Evolutionary conservation across 169 alveolate genomes (phyloP).

Genomic region (Pseudocohnilembus persalinus): DNA sequence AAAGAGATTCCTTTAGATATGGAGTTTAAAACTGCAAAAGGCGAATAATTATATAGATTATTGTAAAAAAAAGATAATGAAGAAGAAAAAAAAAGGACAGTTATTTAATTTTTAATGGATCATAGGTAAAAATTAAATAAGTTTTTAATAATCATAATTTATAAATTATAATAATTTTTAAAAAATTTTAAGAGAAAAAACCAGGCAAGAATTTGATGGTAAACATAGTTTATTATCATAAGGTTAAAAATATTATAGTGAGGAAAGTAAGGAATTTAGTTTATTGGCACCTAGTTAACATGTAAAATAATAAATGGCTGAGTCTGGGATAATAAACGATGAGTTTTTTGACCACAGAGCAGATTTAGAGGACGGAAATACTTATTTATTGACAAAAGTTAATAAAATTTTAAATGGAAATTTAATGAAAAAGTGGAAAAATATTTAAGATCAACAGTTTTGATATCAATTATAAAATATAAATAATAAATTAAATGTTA

Average conservation of each 20-base stretch:
- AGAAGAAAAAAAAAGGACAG: conserved; percentile 30
- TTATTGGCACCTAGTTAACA: conserved; percentile 32
- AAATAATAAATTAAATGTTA: no score
- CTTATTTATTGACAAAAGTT: conserved; percentile 10
- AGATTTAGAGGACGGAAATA: conserved; percentile 22
- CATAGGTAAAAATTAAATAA: conserved; percentile 36
- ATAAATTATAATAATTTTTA: conserved; percentile 12
- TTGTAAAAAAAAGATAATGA: conserved; percentile 32
- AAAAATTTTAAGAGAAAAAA: conserved; percentile 30
- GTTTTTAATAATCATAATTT: conserved; percentile 24
- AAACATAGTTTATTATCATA: conserved; percentile 32
- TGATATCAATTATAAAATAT: background rate
- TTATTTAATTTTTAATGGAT: conserved; percentile 21
- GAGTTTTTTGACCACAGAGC: conserved; percentile 26
- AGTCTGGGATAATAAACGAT: conserved; percentile 6
- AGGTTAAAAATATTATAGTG: conserved; percentile 38
- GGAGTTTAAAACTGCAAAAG: conserved; percentile 35
- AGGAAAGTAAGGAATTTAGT: conserved; percentile 42
- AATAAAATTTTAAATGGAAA: conserved; percentile 19
- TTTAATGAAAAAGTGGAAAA: conserved; percentile 23
- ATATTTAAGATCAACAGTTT: conserved; percentile 22
- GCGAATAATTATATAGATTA: conserved; percentile 29
- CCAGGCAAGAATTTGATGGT: conserved; percentile 36
- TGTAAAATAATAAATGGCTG: conserved; percentile 18
- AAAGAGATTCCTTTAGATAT: conserved; percentile 26